phyloP scores from a whole-genome alignment of 2,329 filamentous ascomycete genomes.

The Xylaria multiplex region DNA sequence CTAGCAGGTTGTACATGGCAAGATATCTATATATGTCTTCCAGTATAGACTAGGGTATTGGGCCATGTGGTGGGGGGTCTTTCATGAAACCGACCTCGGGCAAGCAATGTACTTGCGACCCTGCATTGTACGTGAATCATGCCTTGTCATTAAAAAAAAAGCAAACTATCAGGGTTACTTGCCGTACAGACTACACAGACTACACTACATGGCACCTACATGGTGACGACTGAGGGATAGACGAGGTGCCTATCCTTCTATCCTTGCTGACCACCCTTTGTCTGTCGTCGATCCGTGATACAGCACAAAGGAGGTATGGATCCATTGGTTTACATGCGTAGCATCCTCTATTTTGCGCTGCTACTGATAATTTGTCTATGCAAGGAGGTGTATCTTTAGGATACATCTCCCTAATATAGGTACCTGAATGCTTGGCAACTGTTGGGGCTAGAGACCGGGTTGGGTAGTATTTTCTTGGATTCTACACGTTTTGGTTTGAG shows the following conservation, averaged over 20 bases:
- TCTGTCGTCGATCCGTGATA: constrained; percentile 10
- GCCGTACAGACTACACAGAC: neutral
- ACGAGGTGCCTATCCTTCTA: neutral
- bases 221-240: neutral
- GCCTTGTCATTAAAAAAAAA: neutral
- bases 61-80: neutral
- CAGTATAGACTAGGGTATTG: neutral
- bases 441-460: too few species aligned
- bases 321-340: neutral
- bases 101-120: too few species aligned
- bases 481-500: too few species aligned
- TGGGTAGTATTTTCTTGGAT: too few species aligned
- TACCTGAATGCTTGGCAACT: constrained; percentile 2
- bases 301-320: constrained; percentile 4
- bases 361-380: neutral
- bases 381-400: neutral
- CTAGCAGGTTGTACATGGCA: neutral
- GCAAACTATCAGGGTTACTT: neutral
- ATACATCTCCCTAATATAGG: neutral
- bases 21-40: neutral
- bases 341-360: neutral
- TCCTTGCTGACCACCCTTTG: constrained; percentile 21
- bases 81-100: neutral
- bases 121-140: neutral
- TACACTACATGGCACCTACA: neutral